Evolutionary conservation across 2,329 filamentous ascomycete genomes (phyloP), one percentile per base, ranked within the genome.

Genomic region (Venturia effusa): DNA sequence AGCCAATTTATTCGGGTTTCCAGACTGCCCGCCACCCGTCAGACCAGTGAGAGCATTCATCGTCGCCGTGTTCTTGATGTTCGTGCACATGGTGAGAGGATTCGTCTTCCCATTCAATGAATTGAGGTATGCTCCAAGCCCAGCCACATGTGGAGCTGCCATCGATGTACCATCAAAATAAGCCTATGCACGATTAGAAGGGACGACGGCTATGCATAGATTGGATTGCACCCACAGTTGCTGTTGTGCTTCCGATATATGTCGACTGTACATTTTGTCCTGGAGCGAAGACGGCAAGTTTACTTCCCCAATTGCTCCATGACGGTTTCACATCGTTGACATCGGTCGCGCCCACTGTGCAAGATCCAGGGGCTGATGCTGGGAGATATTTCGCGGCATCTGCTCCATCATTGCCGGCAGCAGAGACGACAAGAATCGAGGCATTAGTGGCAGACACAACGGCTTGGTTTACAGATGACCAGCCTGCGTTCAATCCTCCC

Each of bases 121-220:
- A 77, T 89, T 84, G 60, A 90, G 77, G 75, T 89, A 90, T 60
- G 86, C 87, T 45, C 82, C 85, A n/a, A 90, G 80, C 67, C 88
- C 88, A 61, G 84, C 82, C 66, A 90, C 80, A 72, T 90, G 87
- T 19, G 88, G 88, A 43, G 83, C 81, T 61, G 87, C 87, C 85
- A 87, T 87, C 63, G 80, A 84, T 27, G 86, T 88, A 61, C 85
- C 86, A 24, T 80, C 83, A 69, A 86, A 81, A 65, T 74, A 77
- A 68, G 77, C 78, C 72, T 81, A n/a, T 7, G 5, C 7, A 24
- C 2, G 7, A 41, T 60, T 41, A 60, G 32, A 5, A n/a, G 37
- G 4, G 19, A 30, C 6, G 5, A 32, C 30, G 17, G 1, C 27
- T 27, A n/a, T n/a, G n/a, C n/a, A n/a, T n/a, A n/a, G 34, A 37